Evolutionary conservation across 2,329 filamentous ascomycete species (phyloP).

Genomic region (Exophiala lecanii-corni): DNA sequence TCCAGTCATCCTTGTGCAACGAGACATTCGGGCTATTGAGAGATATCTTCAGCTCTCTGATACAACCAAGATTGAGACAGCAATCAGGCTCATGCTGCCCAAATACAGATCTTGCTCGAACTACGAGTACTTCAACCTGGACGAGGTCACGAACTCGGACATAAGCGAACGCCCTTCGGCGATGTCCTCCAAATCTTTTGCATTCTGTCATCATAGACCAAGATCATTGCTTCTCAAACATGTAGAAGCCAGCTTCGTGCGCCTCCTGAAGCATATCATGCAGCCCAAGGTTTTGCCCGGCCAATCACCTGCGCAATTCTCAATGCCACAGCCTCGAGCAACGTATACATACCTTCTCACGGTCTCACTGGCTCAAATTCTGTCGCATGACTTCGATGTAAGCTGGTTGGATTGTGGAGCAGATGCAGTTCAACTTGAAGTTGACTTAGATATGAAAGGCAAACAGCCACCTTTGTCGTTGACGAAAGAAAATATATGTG

Average conservation of each 20-base stretch:
- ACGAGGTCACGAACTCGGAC: slow-evolving; percentile 1
- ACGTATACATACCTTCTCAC: not conserved
- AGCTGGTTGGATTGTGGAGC: not conserved
- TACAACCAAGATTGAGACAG: not conserved
- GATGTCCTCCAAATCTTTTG: not conserved
- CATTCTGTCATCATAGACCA: not conserved
- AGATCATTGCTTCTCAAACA: not conserved
- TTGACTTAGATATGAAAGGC: not conserved
- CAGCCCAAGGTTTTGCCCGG: not conserved
- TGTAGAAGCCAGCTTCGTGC: not conserved
- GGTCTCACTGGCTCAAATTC: not conserved
- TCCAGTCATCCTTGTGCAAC: not conserved
- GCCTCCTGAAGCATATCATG: not conserved
- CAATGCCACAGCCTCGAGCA: not conserved
- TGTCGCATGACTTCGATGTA: not conserved
- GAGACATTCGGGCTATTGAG: not conserved
- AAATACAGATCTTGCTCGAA: slow-evolving; percentile 62
- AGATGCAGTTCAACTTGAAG: not conserved
- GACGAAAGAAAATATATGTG: not conserved
- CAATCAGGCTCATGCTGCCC: not conserved
- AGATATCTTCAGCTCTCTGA: not conserved
- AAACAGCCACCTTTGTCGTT: not conserved
- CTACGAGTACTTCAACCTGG: slow-evolving; percentile 71
- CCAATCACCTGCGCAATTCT: not conserved
- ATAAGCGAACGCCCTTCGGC: too few species aligned